Evolutionary conservation across 1,284 basidiomycete species (phyloP), one percentile per base, ranked within the genome.

Genomic region (Trichosporon sp.): DNA sequence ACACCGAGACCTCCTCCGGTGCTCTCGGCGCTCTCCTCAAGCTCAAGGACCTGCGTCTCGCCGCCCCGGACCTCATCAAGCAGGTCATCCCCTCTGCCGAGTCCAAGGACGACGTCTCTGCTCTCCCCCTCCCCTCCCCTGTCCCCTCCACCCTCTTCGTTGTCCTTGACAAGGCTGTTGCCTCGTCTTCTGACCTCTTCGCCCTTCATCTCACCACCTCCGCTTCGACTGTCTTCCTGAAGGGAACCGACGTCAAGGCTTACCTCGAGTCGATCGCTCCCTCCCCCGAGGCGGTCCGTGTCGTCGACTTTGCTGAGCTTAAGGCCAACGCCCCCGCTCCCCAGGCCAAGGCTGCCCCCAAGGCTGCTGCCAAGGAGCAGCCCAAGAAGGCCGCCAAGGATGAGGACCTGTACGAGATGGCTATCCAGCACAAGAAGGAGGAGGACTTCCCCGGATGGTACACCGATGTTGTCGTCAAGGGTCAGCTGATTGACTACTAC

Each of bases 401-500:
- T 63, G 90, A 94, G 68, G 90, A 91, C 62, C 88, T 90, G 1
- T 87, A 92, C 36, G 90, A 94, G 82, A 90, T 95, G 75, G 93
- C 93, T 32, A 89, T 96, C 74, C 90, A 91, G 60, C 89, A 93
- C 76, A 93, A 92, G 85, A 96, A 97, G 81, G 92, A 95, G 75
- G 90, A 89, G 60, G 92, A 95, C 78, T 96, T 97, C 78, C 83
- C 93, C 10, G 86, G 87, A 32, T 97, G 94, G 94, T 97, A 96
- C 80, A 92, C 91, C 67, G 94, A 88, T 76, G 92, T 97, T n/a
- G 84, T 99, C 68, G 84, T 95, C 80, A 98, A 99, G 84, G 92
- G 94, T 25, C 95, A 99, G 75, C 98, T 99, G 95, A 83, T 99
- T 63, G 96, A 99, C 77, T 99, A 99, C 83, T 99, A 99, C 82